Base-by-base conservation (phyloP, 2,329 filamentous ascomycete genomes). In the Plectosphaerella cucumerina region DNA sequence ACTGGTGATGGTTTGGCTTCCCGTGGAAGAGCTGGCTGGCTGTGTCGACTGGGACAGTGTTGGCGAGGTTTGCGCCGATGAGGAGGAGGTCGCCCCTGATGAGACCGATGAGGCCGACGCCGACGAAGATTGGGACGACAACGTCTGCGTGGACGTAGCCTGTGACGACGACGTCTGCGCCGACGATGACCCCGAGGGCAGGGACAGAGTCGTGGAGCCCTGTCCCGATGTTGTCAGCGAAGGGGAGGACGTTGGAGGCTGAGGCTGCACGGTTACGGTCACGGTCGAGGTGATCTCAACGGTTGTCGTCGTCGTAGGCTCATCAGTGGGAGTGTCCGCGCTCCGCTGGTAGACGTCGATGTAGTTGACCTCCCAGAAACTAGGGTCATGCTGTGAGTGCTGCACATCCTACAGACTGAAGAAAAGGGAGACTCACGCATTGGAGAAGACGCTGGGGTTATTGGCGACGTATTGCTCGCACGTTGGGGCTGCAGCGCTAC, bases 341-440 rank as follows among this genome's bases (percentile, higher is more conserved):
- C 46, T 58, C 44, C 50, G 51, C 47, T 62, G 52, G 50, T 78
- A 80, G 18, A 75, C 67, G 26, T 80, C 74, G 51, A 80, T 77
- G 57, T 76, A 78, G 50, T 72, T 68, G 68, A 87, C 70, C 58
- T 86, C 61, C 80, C 82, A 68, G 63, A 73, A 66, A 8, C 68
- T 70, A 52, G 6, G 6, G 10, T 51, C 31, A 12, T 10, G 15
- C 14, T 11, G 42, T 56, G 8, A 52, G 50, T 12, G n/a, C 35
- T 26, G 20, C 2, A 52, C 51, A 50, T 5, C 35, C 37, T 4
- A 6, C 10, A n/a, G 5, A 37, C 12, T 8, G 10, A 18, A 3
- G 1, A 6, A 12, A 23, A 41, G 17, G 31, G 17, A 15, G 17
- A 56, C 68, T 66, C 53, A 70, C 58, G 69, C 61, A 17, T 70